Base-by-base conservation (phyloP, 768 basidiomycete species). In the Cyclocybe cylindracea region DNA sequence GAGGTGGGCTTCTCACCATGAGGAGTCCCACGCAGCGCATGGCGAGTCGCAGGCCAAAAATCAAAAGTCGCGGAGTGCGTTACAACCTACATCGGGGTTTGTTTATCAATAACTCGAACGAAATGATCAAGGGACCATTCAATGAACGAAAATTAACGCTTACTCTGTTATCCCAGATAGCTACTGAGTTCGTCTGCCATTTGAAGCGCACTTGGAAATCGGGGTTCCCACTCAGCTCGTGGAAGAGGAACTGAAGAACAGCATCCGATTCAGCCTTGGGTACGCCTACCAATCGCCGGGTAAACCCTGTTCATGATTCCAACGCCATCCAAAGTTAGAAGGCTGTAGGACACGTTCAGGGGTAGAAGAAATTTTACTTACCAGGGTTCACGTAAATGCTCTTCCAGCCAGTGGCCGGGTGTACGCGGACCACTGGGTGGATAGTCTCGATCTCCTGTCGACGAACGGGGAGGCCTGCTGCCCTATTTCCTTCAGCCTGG, bases 81-180 rank as follows among this genome's bases (percentile, higher is more conserved):
- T 37, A 85, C 84, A 52, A 89, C 63, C 87, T 87, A 54, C n/a
- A 46, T n/a, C 44, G 16, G 31, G 29, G 16, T 10, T 29, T 7
- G 35, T n/a, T 24, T 5, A 24, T 24, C 24, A 24, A 5, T 24
- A 24, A 24, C 4, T 24, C 24, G 5, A 24, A 24, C 24, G 24
- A 24, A 24, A 24, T 24, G 24, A 32, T 33, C 34, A 39, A n/a
- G 44, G 16, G 16, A 11, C 39, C 14, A 43, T 36, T 19, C 31
- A 4, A 42, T 10, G 7, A 44, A 10, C 37, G 8, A 18, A 18
- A 9, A 41, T 48, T n/a, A 47, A 37, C 10, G 64, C 78, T 36
- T 56, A 88, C 87, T 66, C 90, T 77, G 67, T 92, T 92, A 61
- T 93, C 89, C 91, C 91, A 93, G 65, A 92, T 75, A n/a, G 89